Evolutionary conservation across 1,284 basidiomycete genomes (phyloP), one percentile per base, ranked within the genome.

Genomic region (Pascua guehoae): DNA sequence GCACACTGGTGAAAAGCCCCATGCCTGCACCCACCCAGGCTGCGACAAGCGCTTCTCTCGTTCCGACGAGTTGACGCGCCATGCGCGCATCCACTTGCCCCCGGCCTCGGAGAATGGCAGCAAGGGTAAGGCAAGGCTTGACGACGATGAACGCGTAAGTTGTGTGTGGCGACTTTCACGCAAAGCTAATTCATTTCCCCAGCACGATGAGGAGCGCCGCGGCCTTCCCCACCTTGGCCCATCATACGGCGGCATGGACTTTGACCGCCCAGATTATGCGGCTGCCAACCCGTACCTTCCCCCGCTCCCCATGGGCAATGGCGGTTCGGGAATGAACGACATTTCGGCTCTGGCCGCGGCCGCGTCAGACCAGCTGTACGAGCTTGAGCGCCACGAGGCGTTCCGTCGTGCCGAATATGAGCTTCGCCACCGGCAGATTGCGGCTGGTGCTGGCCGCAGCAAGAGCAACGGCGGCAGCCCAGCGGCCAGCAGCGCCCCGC

Each of bases 1-100:
- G 0, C 95, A 98, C 76, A 98, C 95, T 0, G 95, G 95, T 66
- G 95, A 98, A 77, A 97, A 96, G 72, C 95, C 95, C 1, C 97
- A 97, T 72, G 84, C 86, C 39, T 98, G 95, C 82, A 88, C 86
- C 1, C 91, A 89, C 75, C 87, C 91, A 1, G 86, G 87, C n/a
- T 98, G 95, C 82, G 94, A 97, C 78, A 98, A 98, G 78, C 88
- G 93, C 36, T 98, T 98, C 78, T 95, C 91, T 38, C 87, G 95
- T 62, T 94, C 91, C 16, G 95, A 98, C 79, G 95, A 98, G 78
- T 85, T 98, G 65, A 98, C 95, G 18, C 85, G 95, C 56, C 95
- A 98, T 71, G 88, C 91, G 0, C 85, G 95, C 55, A 98, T 98
- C 67, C 95, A 98, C 77, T 86, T 79, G 46, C 80, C 72, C 0